Evolutionary conservation across 1,139 yeast species (phyloP), one percentile per base, ranked within the genome.

Genomic region (Nakaseomyces nivariensis): DNA sequence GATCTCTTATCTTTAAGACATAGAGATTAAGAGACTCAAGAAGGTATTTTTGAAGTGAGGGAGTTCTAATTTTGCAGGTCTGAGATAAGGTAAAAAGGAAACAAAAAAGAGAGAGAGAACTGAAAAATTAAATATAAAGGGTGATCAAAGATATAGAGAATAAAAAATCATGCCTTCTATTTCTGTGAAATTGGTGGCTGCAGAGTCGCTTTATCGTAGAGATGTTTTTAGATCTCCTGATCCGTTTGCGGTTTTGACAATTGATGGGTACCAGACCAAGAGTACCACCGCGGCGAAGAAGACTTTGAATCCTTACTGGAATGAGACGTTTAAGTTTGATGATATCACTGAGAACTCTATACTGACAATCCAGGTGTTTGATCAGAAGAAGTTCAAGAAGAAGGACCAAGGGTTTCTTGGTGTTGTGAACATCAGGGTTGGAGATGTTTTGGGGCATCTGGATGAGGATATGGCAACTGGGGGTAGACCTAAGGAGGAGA

Each of bases 331-430:
- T 65, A 79, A 79, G 49, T 82, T 78, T 66, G 60, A 56, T 29
- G 81, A 79, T 58, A 94, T 92, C 31, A 77, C 76, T 56, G 96
- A 89, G 61, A 85, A 86, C 59, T 85, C 95, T 22, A 87, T 90
- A 45, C 74, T 92, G 52, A 96, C 94, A 7, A 82, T 92, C 55
- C 98, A 92, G 68, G 94, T 92, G 13, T 92, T 94, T 69, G 98
- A 92, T 67, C 97, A 90, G 68, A 90, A 89, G 67, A 92, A 92
- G 70, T 92, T 92, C 72, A 92, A 92, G 67, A 89, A 89, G 82
- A 90, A 89, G 77, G 98, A 92, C 66, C 98, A 92, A 69, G 98
- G 98, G n/a, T 92, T 92, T 60, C 74, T 92, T 49, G 99, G 99
- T 52, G 98, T 92, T 24, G 94, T 94, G 53, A 94, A 92, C 69